A percentile compares a stretch with the other conserved stretches of the same genome.
phyloP scores from a whole-genome alignment of 2,329 filamentous ascomycete species.

The Clonostachys rosea region DNA sequence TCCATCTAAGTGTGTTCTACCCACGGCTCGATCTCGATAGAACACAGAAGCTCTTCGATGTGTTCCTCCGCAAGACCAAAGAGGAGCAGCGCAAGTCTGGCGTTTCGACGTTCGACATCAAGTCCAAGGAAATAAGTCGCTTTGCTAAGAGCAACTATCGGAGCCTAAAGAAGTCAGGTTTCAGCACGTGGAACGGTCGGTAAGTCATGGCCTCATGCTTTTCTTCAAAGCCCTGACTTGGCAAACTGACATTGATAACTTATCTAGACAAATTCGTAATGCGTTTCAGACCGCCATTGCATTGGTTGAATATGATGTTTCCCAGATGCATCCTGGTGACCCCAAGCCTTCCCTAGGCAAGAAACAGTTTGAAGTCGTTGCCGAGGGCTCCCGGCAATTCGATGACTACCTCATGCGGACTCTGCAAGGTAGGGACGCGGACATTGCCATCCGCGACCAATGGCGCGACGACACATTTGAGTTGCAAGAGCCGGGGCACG shows the following conservation, averaged over 20 bases:
- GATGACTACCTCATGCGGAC: slow-evolving; percentile 4
- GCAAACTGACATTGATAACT: no score
- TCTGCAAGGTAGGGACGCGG: background rate
- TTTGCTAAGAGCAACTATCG: slow-evolving; percentile 25
- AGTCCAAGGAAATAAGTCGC: slow-evolving; percentile 23
- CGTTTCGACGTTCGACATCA: slow-evolving; percentile 8
- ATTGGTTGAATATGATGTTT: slow-evolving; percentile 6
- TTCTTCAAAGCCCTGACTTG: background rate
- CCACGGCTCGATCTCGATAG: slow-evolving; percentile 8
- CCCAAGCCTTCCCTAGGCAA: slow-evolving; percentile 2
- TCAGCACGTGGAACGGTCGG: slow-evolving; percentile 11
- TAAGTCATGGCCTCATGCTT: background rate
- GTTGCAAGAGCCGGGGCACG: background rate
- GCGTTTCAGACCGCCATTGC: slow-evolving; percentile 14
- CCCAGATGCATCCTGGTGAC: background rate
- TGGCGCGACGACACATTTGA: slow-evolving; percentile 1
- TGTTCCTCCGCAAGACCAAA: slow-evolving; percentile 3
- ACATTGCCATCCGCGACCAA: background rate
- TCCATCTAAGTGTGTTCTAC: slow-evolving; percentile 40
- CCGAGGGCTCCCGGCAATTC: slow-evolving; percentile 3
- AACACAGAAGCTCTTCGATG: slow-evolving; percentile 4
- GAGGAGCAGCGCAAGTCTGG: slow-evolving; percentile 1
- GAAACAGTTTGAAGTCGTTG: slow-evolving; percentile 5
- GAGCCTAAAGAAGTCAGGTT: slow-evolving; percentile 1
- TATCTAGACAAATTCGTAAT: slow-evolving; percentile 13